These are phyloP conservation scores for Sechiopsis laciniata DNA, from an alignment of 306 rosid genomes.

Conservation along the genomic window DNA sequence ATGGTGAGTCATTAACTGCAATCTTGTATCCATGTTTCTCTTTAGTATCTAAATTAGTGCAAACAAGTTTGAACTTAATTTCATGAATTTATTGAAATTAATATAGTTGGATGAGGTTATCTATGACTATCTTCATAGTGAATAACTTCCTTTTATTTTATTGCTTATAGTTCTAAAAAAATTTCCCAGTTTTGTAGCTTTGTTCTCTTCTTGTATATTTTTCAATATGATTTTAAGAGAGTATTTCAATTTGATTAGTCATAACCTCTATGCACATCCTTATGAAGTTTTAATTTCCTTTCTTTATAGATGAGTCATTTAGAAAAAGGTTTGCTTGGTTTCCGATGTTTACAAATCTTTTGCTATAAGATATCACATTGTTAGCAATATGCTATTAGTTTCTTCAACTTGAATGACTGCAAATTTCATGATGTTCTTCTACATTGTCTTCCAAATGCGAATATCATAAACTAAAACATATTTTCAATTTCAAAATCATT, in stretches of 20 bases:
- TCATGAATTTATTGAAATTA: neutral
- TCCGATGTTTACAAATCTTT: too few species aligned
- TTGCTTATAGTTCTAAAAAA: constrained; percentile 4
- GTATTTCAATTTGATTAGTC: neutral
- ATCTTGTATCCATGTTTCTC: neutral
- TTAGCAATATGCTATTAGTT: too few species aligned
- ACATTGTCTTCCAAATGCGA: neutral
- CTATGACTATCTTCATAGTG: neutral
- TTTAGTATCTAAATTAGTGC: neutral
- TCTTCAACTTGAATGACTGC: too few species aligned
- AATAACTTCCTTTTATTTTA: neutral
- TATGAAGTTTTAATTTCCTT: neutral
- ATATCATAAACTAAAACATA: neutral
- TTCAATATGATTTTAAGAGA: neutral
- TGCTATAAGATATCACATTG: too few species aligned
- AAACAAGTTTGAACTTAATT: neutral
- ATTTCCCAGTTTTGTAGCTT: neutral
- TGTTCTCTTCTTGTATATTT: neutral
- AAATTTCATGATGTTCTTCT: neutral
- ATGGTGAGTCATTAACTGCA: constrained; percentile 44
- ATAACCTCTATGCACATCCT: neutral
- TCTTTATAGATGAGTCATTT: neutral
- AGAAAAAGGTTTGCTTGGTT: too few species aligned
- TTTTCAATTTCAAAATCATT: neutral
- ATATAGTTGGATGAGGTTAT: neutral